Base-by-base conservation (phyloP, 2,329 filamentous ascomycete species). In the Eutypa lata region DNA sequence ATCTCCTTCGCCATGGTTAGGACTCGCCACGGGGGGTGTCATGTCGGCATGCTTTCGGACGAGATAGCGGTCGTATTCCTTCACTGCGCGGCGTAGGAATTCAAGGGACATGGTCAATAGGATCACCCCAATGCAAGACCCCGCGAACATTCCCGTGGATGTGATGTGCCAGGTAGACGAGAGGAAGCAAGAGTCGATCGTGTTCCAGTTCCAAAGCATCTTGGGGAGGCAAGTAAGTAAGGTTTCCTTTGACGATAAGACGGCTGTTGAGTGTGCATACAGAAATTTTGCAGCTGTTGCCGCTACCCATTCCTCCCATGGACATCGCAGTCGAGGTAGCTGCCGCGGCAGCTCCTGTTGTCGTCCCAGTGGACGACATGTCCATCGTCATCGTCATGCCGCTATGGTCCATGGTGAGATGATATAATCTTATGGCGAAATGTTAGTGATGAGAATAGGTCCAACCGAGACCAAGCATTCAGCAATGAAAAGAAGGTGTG, bases 121-220 rank as follows among this genome's bases (percentile, higher is more conserved):
- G 56, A 91, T 76, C 35, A 91, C 84, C 55, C 88, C 89, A 64
- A 95, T 86, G 73, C 90, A 94, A 49, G 86, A 88, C 21, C 87
- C 89, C 47, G 87, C 89, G 66, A 95, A 93, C 79, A 87, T 87
- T 68, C 80, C 85, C 2, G 70, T 72, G 22, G 85, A 87, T 16
- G 74, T 85, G 68, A 93, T 81, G 64, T 84, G 84, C 89, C 90
- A 94, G 21, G 78, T 76, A 7, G 67, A 61, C 22, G 87, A 73
- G 64, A 94, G 79, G 77, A 94, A 93, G 71, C 85, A 90, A 19
- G 85, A 72, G 66, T 88, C 84, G 65, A 89, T 74, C 3, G 85
- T 87, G 68, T 88, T 78, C 86, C 87, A 90, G 69, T 91, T 91
- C 87, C 88, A 90, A 40, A 90, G 75, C 88, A 91, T 91, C 86